Base-by-base conservation (phyloP, 768 basidiomycete genomes). In the Cyclocybe cylindracea region DNA sequence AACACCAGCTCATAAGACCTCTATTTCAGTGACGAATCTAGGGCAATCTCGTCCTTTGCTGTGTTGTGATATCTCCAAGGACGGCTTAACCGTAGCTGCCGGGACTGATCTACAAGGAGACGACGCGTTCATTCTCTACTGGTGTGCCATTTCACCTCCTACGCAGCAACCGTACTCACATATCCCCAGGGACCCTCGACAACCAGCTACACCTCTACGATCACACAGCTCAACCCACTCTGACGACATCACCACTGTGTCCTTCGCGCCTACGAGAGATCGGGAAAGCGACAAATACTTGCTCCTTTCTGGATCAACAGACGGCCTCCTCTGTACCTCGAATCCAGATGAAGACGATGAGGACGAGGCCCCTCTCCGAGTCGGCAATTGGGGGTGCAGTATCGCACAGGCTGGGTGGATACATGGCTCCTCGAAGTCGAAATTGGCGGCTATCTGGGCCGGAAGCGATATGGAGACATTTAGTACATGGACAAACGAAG, bases 391-490 rank as follows among this genome's bases (percentile, higher is more conserved):
- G 84, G 91, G 88, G 2, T 85, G 84, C 61, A 92, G 87, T 61
- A 72, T 92, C 53, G 86, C 87, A 0, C 88, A 90, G 62, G 84
- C 82, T 6, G 92, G 86, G 1, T 89, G 85, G 87, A 78, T 81
- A 45, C 63, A 72, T 14, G 54, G 55, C 11, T 56, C 44, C 3
- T 47, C 49, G n/a, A 35, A 56, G n/a, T 37, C 58, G 10, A 34
- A 45, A 56, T 11, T 70, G 70, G 31, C 71, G 66, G 42, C 54
- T 10, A 74, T 94, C 7, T 97, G 94, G 93, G 88, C 87, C 18
- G 79, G 84, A 9, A 94, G 91, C 57, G 95, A 97, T 70, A 97
- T 97, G 94, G 94, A 98, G 68, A 93, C 90, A 0, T 89, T 95
- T 58, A 88, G 89, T 50, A 77, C 82, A 10, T 98, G 94, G 95